Conservation (phyloP, 345 rosid genomes). For the rapeseed (Brassica napus) region DNA sequence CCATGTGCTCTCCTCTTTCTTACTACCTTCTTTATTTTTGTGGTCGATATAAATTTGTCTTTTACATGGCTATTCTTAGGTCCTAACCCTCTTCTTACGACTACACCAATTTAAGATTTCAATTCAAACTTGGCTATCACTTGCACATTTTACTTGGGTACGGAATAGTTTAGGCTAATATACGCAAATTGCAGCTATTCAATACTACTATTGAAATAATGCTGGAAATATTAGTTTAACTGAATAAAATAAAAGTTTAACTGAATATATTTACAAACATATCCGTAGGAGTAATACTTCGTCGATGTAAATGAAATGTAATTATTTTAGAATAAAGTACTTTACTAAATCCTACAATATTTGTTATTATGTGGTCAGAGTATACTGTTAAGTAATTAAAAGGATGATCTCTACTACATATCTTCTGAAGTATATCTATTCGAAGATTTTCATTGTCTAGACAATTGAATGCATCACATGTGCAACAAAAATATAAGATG, state of each 20-base stretch:
- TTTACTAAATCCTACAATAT: neutral
- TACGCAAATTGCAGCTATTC: neutral
- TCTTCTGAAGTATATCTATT: slow-evolving; percentile 31
- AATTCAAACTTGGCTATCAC: neutral
- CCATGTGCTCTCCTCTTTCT: slow-evolving; percentile 22
- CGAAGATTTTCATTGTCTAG: slow-evolving; percentile 36
- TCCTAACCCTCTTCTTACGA: neutral
- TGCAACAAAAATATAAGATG: slow-evolving; percentile 29
- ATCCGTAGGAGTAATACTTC: neutral
- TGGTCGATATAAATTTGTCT: neutral
- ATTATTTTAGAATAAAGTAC: neutral
- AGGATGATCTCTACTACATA: neutral
- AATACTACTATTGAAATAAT: neutral
- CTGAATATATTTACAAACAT: neutral
- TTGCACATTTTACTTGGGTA: neutral
- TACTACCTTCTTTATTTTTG: neutral
- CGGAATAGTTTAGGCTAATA: neutral
- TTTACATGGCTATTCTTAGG: neutral
- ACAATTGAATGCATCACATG: slow-evolving; percentile 41
- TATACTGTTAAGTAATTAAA: neutral
- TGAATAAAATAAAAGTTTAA: neutral
- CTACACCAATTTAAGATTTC: neutral
- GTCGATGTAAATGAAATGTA: neutral
- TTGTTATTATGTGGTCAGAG: neutral
- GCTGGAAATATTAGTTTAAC: neutral